Evolutionary conservation across 1,139 yeast species (phyloP).

Genomic region (Kluyveromyces sp.): DNA sequence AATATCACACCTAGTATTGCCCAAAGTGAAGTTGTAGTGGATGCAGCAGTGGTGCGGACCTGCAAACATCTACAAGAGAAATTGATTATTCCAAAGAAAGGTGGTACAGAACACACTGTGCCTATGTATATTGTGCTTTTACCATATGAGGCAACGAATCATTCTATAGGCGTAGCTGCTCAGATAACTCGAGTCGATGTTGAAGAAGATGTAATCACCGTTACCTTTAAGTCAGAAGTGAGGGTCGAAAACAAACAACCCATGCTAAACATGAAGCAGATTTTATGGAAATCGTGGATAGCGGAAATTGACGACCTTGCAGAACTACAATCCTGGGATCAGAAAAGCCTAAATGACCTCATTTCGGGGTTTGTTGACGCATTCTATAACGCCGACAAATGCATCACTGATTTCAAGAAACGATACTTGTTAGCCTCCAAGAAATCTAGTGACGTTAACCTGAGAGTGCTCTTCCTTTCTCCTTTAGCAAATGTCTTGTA

Average conservation of each 20-base stretch:
- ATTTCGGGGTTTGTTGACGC: constrained; percentile 30
- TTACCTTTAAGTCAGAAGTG: constrained; percentile 50
- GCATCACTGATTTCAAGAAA: constrained; percentile 23
- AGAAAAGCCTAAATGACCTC: constrained; percentile 19
- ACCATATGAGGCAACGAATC: constrained; percentile 20
- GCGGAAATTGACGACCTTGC: constrained; percentile 14
- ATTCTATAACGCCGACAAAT: constrained; percentile 25
- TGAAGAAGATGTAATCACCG: constrained; percentile 39
- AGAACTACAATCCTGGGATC: constrained; percentile 21
- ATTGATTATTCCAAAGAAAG: constrained; percentile 16
- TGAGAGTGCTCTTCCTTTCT: constrained; percentile 44
- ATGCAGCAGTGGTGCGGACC: constrained; percentile 19
- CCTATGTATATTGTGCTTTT: constrained; percentile 32
- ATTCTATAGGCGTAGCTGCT: constrained; percentile 40
- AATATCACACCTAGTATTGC: constrained; percentile 33
- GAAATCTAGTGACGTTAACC: constrained; percentile 13
- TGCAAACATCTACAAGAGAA: constrained; percentile 25
- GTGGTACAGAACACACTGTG: constrained; percentile 29
- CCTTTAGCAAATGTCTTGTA: constrained; percentile 59
- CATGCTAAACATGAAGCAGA: constrained; percentile 32
- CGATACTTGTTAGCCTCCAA: constrained; percentile 16
- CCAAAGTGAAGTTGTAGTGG: constrained; percentile 35
- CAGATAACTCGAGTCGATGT: constrained; percentile 45
- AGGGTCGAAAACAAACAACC: constrained; percentile 36
- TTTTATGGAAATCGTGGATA: constrained; percentile 31